Evolutionary conservation across 2,329 filamentous ascomycete genomes (phyloP).

Genomic region (Diaporthe vexans): DNA sequence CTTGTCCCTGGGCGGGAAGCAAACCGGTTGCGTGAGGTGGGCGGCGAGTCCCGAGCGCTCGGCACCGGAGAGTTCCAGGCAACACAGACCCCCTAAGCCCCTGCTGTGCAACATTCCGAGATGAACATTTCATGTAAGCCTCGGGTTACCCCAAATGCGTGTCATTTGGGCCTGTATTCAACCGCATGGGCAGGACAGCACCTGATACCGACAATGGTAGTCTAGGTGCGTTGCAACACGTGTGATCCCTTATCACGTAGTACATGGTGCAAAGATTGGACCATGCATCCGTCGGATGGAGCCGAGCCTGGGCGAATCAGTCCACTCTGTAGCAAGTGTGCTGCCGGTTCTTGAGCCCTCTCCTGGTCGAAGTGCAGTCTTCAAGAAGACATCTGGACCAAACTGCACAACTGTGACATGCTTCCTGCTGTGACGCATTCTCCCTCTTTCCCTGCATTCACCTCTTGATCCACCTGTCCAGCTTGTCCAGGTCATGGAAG

Average conservation of each 20-base stretch:
- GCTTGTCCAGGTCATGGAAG: background rate
- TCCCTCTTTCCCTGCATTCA: background rate
- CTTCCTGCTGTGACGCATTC: background rate
- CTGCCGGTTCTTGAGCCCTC: background rate
- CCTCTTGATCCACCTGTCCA: background rate
- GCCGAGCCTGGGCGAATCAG: background rate
- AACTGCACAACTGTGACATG: too few species aligned
- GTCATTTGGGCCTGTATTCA: background rate
- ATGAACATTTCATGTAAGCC: background rate
- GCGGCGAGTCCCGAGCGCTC: conserved; percentile 17
- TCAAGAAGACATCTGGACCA: background rate
- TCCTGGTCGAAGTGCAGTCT: background rate
- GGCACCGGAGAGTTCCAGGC: background rate
- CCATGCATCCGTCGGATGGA: background rate
- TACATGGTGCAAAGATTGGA: too few species aligned
- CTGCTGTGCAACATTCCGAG: conserved; percentile 14
- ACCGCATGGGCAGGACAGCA: background rate
- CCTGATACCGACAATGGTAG: background rate
- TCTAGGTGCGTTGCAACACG: background rate
- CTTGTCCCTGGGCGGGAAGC: background rate
- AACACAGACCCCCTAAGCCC: background rate
- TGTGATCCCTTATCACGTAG: background rate
- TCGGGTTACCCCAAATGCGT: background rate
- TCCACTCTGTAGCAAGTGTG: too few species aligned
- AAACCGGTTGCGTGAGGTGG: background rate